A percentile compares a stretch with the other conserved stretches of the same genome.
phyloP scores from a whole-genome alignment of 2,329 filamentous ascomycete genomes.

The Grosmannia huntii region DNA sequence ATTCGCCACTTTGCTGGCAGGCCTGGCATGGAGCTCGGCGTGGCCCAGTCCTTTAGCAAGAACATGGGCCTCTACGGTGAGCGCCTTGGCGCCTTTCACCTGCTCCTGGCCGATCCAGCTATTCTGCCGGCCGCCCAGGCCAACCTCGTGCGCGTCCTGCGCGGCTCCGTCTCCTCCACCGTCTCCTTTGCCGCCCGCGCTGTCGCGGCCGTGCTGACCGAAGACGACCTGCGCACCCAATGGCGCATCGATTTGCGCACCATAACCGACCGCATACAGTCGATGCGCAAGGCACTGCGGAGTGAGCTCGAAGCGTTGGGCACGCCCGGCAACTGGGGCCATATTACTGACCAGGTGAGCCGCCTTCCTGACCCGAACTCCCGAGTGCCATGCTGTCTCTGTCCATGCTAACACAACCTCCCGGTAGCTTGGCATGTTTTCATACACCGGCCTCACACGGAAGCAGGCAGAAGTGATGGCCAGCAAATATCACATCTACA shows the following conservation, averaged over 20 bases:
- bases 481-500: background rate
- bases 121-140: background rate
- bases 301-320: background rate
- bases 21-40: background rate
- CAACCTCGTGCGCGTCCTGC: background rate
- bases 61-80: constrained; percentile 2
- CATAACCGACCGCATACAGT: background rate
- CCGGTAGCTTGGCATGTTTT: constrained; percentile 2
- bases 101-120: background rate
- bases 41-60: constrained; percentile 2
- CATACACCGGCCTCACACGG: background rate
- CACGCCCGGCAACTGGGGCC: background rate
- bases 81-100: background rate
- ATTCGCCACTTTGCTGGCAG: background rate
- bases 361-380: too few species aligned
- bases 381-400: background rate
- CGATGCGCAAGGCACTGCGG: background rate
- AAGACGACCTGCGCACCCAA: background rate
- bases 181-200: background rate
- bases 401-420: background rate
- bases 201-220: background rate
- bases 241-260: background rate
- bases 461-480: background rate
- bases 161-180: background rate
- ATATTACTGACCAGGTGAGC: background rate